Conservation (phyloP, 2,329 filamentous ascomycete species). For the Leptographium radiaticola region DNA sequence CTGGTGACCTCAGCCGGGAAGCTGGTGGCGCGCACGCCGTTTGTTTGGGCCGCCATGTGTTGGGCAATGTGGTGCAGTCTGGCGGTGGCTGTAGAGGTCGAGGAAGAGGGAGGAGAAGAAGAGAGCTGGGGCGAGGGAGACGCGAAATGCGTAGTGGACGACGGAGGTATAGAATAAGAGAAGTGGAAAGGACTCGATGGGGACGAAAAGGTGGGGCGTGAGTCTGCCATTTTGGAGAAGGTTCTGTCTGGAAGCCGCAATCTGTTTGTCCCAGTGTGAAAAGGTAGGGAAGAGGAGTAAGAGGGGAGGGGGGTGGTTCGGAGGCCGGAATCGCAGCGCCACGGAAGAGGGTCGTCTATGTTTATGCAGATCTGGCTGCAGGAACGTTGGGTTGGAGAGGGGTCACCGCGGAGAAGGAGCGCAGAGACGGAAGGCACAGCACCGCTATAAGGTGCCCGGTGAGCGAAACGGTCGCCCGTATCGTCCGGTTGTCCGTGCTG, state of each 20-base stretch:
- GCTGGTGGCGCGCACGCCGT: constrained; percentile 40
- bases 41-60: constrained; percentile 41
- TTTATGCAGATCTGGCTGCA: neutral
- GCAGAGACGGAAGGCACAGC: neutral
- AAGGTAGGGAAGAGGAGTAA: neutral
- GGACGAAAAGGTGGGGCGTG: constrained; percentile 8
- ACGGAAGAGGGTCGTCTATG: neutral
- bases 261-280: no score
- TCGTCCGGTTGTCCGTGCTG: constrained; percentile 1
- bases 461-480: neutral
- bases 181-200: neutral
- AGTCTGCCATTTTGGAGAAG: constrained; percentile 3
- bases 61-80: constrained; percentile 49
- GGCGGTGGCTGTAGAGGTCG: constrained; percentile 33
- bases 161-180: constrained; percentile 13
- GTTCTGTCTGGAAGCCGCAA: no score
- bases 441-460: neutral
- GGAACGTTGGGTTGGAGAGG: neutral
- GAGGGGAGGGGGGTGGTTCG: neutral
- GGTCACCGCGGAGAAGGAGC: neutral
- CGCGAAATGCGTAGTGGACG: constrained; percentile 20
- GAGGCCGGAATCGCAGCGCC: neutral
- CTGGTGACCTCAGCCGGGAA: constrained; percentile 61
- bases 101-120: constrained; percentile 17
- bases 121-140: neutral